Evolutionary conservation across 805 yeast genomes (phyloP).

Genomic region (Starmerella bombi): DNA sequence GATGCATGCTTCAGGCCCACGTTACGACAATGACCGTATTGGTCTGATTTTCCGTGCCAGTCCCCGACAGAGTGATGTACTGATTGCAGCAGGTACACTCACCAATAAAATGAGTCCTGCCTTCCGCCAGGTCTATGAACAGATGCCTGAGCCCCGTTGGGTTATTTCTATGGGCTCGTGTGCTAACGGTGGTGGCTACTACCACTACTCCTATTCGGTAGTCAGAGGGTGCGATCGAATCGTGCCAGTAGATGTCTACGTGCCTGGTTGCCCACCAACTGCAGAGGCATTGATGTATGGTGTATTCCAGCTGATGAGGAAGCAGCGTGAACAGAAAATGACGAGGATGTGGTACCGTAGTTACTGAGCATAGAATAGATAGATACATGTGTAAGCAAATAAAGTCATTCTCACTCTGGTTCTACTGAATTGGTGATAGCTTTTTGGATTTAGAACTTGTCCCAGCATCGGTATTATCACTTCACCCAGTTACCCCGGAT

Average conservation of each 20-base stretch:
- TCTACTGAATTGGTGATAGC: too few relatives aligned
- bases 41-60: slow-evolving; percentile 90
- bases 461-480: too few relatives aligned
- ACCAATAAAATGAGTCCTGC: slow-evolving; percentile 93
- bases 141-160: slow-evolving; percentile 92
- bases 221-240: slow-evolving; percentile 84
- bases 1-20: slow-evolving; percentile 87
- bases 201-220: slow-evolving; percentile 78
- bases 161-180: slow-evolving; percentile 90
- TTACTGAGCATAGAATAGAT: too few relatives aligned
- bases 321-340: slow-evolving; percentile 69
- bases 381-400: too few relatives aligned
- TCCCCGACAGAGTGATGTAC: slow-evolving; percentile 83
- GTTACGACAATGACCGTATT: slow-evolving; percentile 83
- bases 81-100: slow-evolving; percentile 85
- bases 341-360: slow-evolving; percentile 79
- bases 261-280: slow-evolving; percentile 89
- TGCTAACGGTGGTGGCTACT: slow-evolving; percentile 89
- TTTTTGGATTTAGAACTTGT: too few relatives aligned
- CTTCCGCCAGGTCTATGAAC: slow-evolving; percentile 81
- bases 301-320: slow-evolving; percentile 75
- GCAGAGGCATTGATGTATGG: slow-evolving; percentile 87
- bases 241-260: slow-evolving; percentile 80
- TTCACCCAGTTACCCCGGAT: too few relatives aligned
- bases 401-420: too few relatives aligned